phyloP scores from a whole-genome alignment of 2,329 filamentous ascomycete genomes.

The Domatiomyces catenatus region DNA sequence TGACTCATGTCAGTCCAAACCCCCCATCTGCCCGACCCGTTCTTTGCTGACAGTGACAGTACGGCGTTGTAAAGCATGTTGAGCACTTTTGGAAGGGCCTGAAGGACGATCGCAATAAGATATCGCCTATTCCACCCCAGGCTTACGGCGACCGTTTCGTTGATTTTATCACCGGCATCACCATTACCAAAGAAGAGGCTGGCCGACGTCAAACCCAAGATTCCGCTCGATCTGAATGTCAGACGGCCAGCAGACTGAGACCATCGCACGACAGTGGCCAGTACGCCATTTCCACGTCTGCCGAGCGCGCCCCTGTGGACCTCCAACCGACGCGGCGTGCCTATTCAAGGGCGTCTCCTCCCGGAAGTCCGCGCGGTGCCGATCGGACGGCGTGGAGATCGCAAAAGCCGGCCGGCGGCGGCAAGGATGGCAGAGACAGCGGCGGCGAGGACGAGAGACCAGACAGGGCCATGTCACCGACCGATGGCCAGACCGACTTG shows the following conservation, averaged over 20 bases:
- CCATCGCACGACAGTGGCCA: neutral
- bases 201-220: slow-evolving; percentile 33
- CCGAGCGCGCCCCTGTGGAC: neutral
- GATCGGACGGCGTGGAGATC: slow-evolving; percentile 42
- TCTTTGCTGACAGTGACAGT: slow-evolving; percentile 37
- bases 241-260: slow-evolving; percentile 2
- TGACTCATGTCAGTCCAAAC: slow-evolving; percentile 66
- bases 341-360: slow-evolving; percentile 17
- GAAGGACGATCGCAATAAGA: slow-evolving; percentile 65
- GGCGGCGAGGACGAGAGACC: slow-evolving; percentile 44
- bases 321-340: neutral
- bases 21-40: slow-evolving; percentile 2
- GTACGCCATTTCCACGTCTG: neutral
- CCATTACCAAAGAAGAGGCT: slow-evolving; percentile 76
- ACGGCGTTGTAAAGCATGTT: slow-evolving; percentile 82
- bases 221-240: slow-evolving; percentile 5
- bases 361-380: slow-evolving; percentile 24
- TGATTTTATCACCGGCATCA: slow-evolving; percentile 78
- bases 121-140: slow-evolving; percentile 79
- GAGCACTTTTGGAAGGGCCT: slow-evolving; percentile 97
- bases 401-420: slow-evolving; percentile 47
- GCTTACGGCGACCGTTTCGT: slow-evolving; percentile 89
- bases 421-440: slow-evolving; percentile 25
- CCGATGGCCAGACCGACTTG: slow-evolving; percentile 40
- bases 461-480: slow-evolving; percentile 45